Evolutionary conservation across 768 basidiomycete genomes (phyloP).

Genomic region (Amanita phalloides): DNA sequence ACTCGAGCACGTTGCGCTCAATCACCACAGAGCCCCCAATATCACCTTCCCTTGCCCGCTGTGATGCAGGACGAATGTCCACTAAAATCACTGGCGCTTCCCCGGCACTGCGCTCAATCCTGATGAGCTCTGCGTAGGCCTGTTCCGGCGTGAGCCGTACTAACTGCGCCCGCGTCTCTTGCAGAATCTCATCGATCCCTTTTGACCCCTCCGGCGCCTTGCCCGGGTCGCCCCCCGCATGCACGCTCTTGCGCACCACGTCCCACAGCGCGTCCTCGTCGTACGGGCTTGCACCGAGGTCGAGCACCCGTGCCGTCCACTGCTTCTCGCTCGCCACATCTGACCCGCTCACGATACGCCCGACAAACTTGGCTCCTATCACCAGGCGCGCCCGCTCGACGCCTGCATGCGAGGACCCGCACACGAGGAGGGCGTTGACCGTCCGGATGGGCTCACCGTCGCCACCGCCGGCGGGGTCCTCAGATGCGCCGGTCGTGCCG

Average conservation of each 20-base stretch:
- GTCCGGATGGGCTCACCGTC: constrained; percentile 10
- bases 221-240: constrained; percentile 35
- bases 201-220: constrained; percentile 55
- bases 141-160: constrained; percentile 51
- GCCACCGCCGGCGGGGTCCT: constrained; percentile 7
- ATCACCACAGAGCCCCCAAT: constrained; percentile 64
- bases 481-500: constrained; percentile 28
- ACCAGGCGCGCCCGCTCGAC: constrained; percentile 63
- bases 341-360: constrained; percentile 33
- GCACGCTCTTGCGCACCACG: constrained; percentile 52
- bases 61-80: constrained; percentile 60
- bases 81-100: constrained; percentile 63
- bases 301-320: constrained; percentile 41
- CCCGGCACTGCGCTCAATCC: constrained; percentile 17
- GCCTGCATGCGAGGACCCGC: constrained; percentile 41
- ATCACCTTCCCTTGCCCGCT: constrained; percentile 45
- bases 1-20: constrained; percentile 71
- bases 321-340: constrained; percentile 11
- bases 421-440: constrained; percentile 43
- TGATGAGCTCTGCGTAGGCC: constrained; percentile 45
- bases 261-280: constrained; percentile 65
- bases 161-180: constrained; percentile 47
- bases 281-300: constrained; percentile 41
- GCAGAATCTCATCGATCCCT: constrained; percentile 46
- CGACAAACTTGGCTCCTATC: constrained; percentile 58